A percentile compares a stretch with the other conserved stretches of the same genome.
Conservation (phyloP, 2,329 filamentous ascomycete species). For the Aspergillus niger region DNA sequence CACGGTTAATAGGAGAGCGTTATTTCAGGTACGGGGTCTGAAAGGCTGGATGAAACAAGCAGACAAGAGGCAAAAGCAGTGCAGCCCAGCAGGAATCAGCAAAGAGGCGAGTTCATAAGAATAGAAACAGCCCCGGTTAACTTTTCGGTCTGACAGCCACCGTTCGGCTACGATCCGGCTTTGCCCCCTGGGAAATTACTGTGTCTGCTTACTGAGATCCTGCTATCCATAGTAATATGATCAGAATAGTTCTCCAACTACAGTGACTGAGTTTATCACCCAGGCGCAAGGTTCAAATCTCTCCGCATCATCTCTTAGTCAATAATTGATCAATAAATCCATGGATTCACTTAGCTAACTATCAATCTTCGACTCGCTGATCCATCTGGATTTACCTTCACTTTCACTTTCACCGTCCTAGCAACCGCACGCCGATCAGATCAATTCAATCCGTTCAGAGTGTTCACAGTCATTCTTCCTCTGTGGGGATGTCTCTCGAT, state of each 20-base stretch:
- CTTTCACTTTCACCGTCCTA: neutral
- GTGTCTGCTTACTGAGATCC: neutral
- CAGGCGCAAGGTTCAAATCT: neutral
- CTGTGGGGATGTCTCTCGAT: neutral
- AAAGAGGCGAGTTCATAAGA: neutral
- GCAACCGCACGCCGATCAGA: neutral
- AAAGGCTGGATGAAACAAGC: neutral
- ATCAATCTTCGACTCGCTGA: neutral
- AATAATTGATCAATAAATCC: constrained; percentile 11
- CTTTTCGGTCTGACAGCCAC: neutral
- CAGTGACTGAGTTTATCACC: neutral
- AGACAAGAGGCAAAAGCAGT: no score
- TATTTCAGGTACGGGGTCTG: constrained; percentile 2
- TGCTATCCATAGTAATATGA: no score
- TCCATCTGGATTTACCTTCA: neutral
- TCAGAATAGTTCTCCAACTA: no score
- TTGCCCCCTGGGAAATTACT: neutral
- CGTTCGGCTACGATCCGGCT: neutral
- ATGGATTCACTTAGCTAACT: neutral
- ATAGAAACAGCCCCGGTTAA: neutral
- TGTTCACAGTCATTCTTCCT: neutral
- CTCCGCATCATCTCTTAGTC: neutral
- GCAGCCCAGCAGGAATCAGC: neutral
- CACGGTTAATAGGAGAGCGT: neutral
- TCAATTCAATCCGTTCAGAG: neutral